Percentiles rank a stretch among this genome's conserved stretches.
phyloP scores from a whole-genome alignment of 495 filamentous ascomycete species.

The Aspergillus homomorphus region DNA sequence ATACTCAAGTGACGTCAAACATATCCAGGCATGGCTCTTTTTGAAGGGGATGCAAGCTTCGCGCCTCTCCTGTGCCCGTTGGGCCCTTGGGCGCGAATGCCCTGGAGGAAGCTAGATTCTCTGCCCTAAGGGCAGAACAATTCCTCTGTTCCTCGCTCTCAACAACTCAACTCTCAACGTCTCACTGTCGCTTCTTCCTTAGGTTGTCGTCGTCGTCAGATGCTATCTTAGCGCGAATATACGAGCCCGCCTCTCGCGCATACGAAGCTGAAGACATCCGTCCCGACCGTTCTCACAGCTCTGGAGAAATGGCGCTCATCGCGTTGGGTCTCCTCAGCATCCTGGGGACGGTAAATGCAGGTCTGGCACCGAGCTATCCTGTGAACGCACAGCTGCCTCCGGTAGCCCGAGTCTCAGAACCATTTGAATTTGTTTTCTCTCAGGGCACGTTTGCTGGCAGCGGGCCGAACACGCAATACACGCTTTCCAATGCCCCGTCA shows the following conservation, averaged over 20 bases:
- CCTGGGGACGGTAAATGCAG: constrained; percentile 38
- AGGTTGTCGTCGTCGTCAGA: constrained; percentile 1
- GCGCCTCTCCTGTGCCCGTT: constrained; percentile 35
- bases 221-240: constrained; percentile 2
- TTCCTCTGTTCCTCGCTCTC: constrained; percentile 19
- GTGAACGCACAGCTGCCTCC: constrained; percentile 76
- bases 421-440: constrained; percentile 67
- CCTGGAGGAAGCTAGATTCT: constrained; percentile 23
- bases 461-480: constrained; percentile 54
- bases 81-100: constrained; percentile 31
- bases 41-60: constrained; percentile 33
- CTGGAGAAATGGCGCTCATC: constrained; percentile 30
- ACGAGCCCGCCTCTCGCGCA: constrained; percentile 17
- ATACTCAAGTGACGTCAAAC: constrained; percentile 44
- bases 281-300: constrained; percentile 15
- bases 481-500: constrained; percentile 56
- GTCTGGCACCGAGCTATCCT: constrained; percentile 57
- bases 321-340: constrained; percentile 32
- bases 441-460: constrained; percentile 62
- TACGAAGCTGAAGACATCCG: constrained; percentile 4
- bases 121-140: constrained; percentile 22
- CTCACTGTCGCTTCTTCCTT: constrained; percentile 13
- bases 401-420: constrained; percentile 61
- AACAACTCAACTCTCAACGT: not conserved
- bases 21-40: constrained; percentile 49